Base-by-base conservation (phyloP, 768 basidiomycete species). In the Boletus rex-veris region DNA sequence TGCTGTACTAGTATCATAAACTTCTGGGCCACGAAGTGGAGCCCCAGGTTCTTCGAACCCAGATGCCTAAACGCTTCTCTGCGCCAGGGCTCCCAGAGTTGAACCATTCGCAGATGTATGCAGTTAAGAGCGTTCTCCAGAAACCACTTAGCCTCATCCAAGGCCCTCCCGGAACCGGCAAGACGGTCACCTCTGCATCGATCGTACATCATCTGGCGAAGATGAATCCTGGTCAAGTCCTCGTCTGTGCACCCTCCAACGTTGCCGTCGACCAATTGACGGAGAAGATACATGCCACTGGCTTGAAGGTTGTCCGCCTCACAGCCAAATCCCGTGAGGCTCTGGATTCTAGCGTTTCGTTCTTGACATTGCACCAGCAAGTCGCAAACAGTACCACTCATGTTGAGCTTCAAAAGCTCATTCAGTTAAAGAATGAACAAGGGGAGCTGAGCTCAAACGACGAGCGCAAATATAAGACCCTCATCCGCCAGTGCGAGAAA, bases 81-180 rank as follows among this genome's bases (percentile, higher is more conserved):
- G 97, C 97, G 0, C 96, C 95, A 10, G 92, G 93, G 26, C 84
- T 99, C 37, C 97, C 97, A 4, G 97, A 99, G 69, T 85, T 99
- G 66, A 99, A 99, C 66, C 96, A 98, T 67, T 98, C 96, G 19
- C 97, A 99, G 71, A 98, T 99, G 92, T 96, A 92, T 73, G 97
- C 97, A 3, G 97, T 99, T 67, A 99, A 98, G 78, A 95, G 92
- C 62, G 96, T 99, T 7, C 77, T 99, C 12, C 97, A 99, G 72
- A 98, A 98, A 73, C 97, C 97, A 19, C 81, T 99, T 56, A 94
- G 92, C 64, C 79, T 99, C 58, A 99, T 99, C 63, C 97, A 99
- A 73, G 97, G 97, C 14, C 97, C 97, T 35, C 97, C 97, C 18
- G 97, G 97, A 33, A 99, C 97, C 1, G 95, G 97, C 41, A 99